Evolutionary conservation across 805 yeast species (phyloP).

Genomic region (Schwanniomyces sp.): DNA sequence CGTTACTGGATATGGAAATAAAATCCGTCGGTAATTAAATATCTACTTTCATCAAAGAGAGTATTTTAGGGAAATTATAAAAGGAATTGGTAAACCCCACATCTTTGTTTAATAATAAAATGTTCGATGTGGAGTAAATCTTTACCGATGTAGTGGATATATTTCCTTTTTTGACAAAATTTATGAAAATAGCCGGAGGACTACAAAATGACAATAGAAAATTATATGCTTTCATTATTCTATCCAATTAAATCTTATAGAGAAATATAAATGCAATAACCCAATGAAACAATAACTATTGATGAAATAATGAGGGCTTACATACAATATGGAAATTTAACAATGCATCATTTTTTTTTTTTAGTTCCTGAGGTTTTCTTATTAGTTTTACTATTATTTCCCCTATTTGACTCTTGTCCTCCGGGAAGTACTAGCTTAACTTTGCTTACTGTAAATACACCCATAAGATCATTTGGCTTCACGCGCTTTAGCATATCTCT

Average conservation of each 20-base stretch:
- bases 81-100: no score
- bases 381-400: not conserved
- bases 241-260: not conserved
- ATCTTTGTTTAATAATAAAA: no score
- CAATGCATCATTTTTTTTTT: not conserved
- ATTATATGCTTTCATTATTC: not conserved
- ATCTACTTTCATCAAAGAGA: no score
- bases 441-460: slow-evolving; percentile 69
- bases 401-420: slow-evolving; percentile 2
- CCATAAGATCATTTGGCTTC: slow-evolving; percentile 66
- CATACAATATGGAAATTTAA: no score
- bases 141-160: no score
- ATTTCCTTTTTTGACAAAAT: no score
- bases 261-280: not conserved
- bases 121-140: no score
- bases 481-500: slow-evolving; percentile 53
- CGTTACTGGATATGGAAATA: no score
- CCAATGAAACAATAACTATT: not conserved
- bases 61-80: not conserved
- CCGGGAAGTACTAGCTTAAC: slow-evolving; percentile 65
- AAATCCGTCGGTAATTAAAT: no score
- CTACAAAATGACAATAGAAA: no score
- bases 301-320: not conserved
- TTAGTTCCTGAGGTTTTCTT: slow-evolving; percentile 1
- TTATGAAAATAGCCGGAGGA: no score